Evolutionary conservation across 208 protist species (phyloP).

Genomic region (Wallacemonas rigidus): DNA sequence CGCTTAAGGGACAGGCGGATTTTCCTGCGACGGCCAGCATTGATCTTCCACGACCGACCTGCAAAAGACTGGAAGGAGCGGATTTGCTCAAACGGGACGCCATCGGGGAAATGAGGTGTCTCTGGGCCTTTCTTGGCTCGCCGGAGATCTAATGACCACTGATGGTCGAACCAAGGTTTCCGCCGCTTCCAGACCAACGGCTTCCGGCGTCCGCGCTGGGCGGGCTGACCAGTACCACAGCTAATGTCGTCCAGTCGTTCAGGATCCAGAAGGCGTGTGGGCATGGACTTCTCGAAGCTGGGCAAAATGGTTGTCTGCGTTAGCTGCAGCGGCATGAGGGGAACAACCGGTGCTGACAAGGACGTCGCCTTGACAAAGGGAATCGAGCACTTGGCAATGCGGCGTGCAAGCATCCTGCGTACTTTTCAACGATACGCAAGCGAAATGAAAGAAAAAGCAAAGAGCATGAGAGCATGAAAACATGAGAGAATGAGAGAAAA

Average conservation of each 20-base stretch:
- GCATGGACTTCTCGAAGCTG: conserved; percentile 60
- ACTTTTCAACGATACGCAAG: background rate
- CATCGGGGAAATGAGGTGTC: conserved; percentile 85
- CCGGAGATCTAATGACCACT: conserved; percentile 85
- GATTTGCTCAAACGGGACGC: conserved; percentile 87
- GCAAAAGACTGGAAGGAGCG: conserved; percentile 87
- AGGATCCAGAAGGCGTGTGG: conserved; percentile 65
- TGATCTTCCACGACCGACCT: conserved; percentile 85
- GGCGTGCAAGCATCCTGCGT: conserved; percentile 11
- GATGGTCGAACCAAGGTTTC: conserved; percentile 89
- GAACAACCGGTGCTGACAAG: conserved; percentile 32
- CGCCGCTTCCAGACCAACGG: conserved; percentile 89
- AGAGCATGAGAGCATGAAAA: conserved; percentile 6
- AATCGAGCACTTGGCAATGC: conserved; percentile 34
- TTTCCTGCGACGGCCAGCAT: conserved; percentile 81
- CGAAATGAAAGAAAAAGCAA: background rate
- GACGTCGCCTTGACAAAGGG: conserved; percentile 64
- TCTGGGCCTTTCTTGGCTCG: conserved; percentile 80
- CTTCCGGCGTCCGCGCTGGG: conserved; percentile 79
- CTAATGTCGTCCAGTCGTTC: conserved; percentile 46
- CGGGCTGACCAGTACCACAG: conserved; percentile 83
- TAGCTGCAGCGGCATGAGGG: conserved; percentile 19
- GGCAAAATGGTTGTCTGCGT: conserved; percentile 32
- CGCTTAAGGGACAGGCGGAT: conserved; percentile 88
- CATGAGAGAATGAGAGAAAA: conserved; percentile 12